A percentile compares a stretch with the other conserved stretches of the same genome.
Evolutionary conservation across 164 flowering plant genomes (phyloP).

Genomic region (Magnolia changhungtana): DNA sequence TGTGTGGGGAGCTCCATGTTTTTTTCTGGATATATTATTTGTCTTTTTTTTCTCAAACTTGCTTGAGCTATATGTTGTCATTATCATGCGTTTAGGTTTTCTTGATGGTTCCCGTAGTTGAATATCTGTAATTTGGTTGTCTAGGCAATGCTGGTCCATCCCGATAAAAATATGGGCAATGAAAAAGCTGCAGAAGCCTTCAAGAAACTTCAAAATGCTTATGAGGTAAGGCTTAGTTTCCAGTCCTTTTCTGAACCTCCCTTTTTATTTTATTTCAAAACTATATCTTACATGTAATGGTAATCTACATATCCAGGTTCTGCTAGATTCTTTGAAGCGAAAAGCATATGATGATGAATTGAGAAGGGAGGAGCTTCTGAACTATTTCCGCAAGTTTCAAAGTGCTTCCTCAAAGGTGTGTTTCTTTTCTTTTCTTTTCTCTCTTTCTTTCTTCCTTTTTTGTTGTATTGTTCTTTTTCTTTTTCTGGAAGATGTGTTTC

Average conservation of each 20-base stretch:
- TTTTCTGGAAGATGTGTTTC: conserved; percentile 39
- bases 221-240: conserved; percentile 55
- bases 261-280: background rate
- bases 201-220: conserved; percentile 98
- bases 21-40: background rate
- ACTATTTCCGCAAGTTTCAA: conserved; percentile 69
- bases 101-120: background rate
- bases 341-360: conserved; percentile 92
- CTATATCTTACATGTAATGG: background rate
- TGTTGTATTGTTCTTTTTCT: too few relatives aligned
- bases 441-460: too few relatives aligned
- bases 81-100: background rate
- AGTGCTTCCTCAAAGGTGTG: conserved; percentile 60
- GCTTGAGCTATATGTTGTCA: background rate
- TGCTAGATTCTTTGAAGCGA: conserved; percentile 77
- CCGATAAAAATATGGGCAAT: conserved; percentile 98
- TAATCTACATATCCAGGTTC: conserved; percentile 41
- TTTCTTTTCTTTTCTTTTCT: background rate
- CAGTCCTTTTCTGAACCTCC: background rate
- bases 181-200: conserved; percentile 99
- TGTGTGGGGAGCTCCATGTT: background rate
- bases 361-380: conserved; percentile 81
- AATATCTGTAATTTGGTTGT: conserved; percentile 9
- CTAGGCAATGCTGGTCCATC: conserved; percentile 99
- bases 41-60: background rate